These are phyloP conservation scores for Apophysomyces trapeziformis DNA, from an alignment of 371 early-diverging fungal species.

Conservation along the genomic window DNA sequence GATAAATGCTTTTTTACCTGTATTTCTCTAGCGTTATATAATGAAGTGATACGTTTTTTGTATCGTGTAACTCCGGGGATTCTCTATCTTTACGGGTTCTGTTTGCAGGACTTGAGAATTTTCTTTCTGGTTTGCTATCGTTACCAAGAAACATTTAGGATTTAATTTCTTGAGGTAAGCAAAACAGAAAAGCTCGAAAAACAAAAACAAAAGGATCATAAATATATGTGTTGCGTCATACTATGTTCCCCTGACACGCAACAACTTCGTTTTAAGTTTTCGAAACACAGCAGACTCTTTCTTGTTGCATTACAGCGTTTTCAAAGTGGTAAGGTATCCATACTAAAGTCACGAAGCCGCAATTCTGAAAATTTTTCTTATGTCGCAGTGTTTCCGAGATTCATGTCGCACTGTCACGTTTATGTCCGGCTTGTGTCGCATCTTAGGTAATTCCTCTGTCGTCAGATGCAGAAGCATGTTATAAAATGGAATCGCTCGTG, in stretches of 20 bases:
- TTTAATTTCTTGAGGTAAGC: neutral
- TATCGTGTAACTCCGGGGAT: constrained; percentile 2
- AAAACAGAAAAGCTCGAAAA: neutral
- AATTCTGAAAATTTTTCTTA: no score
- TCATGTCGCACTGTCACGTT: no score
- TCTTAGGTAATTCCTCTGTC: no score
- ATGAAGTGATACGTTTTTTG: neutral
- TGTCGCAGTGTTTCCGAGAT: no score
- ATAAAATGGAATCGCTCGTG: no score
- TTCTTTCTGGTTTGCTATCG: neutral
- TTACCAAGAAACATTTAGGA: neutral
- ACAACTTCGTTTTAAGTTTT: neutral
- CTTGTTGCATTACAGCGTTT: neutral
- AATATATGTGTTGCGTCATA: neutral
- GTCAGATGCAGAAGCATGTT: no score
- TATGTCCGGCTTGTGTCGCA: no score
- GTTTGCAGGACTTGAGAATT: neutral
- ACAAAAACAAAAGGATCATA: no score
- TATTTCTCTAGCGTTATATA: neutral
- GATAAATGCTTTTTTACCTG: neutral
- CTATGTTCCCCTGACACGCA: constrained; percentile 10
- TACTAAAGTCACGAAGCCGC: no score
- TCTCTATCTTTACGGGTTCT: neutral
- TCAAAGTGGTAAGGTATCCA: no score
- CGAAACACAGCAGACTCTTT: neutral